Base-by-base conservation (phyloP, 192 early-diverging fungal species). In the Glomus cerebriforme region DNA sequence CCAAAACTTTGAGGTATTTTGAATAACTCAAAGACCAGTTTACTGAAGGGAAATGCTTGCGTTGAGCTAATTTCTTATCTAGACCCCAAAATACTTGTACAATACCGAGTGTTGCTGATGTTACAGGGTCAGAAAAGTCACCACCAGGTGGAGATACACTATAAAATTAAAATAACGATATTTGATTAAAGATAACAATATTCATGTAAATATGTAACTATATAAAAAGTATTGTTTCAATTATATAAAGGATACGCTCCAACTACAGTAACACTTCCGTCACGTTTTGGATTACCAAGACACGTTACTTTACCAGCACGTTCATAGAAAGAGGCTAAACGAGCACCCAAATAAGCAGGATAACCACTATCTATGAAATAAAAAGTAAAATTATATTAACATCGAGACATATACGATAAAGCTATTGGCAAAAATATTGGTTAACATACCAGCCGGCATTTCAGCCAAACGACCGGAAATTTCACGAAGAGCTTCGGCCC, bases 61-160 rank as follows among this genome's bases (percentile, higher is more conserved):
- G 93, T 86, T 99, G 98, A 8, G 98, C 98, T 47, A 99, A 88
- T 88, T 99, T 99, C 91, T 99, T 99, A 88, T 99, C 98, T 77
- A 99, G 84, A 83, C 97, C 98, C 98, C 98, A 99, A 91, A 99
- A 99, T 66, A 99, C 98, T 85, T 99, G 98, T 3, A 99, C 98
- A 87, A 99, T 99, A 87, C 96, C 91, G 67, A 99, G 88, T 2
- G 98, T 99, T 17, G 98, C 92, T 29, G 94, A 87, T 22, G 98
- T 99, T 27, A 99, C 98, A 34, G 98, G 97, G 87, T 99, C 98
- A 65, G 98, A 96, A 85, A 98, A 99, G 85, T 99, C 98, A 88
- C 98, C 98, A 81, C 98, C 98, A 12, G 98, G 97, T 58, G 98
- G 98, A 2, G 98, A 99, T n/a, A 99, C 98, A 76, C 92, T 93